Evolutionary conservation across 2,329 filamentous ascomycete species (phyloP).

Genomic region (Ceratocystis alfenasii): DNA sequence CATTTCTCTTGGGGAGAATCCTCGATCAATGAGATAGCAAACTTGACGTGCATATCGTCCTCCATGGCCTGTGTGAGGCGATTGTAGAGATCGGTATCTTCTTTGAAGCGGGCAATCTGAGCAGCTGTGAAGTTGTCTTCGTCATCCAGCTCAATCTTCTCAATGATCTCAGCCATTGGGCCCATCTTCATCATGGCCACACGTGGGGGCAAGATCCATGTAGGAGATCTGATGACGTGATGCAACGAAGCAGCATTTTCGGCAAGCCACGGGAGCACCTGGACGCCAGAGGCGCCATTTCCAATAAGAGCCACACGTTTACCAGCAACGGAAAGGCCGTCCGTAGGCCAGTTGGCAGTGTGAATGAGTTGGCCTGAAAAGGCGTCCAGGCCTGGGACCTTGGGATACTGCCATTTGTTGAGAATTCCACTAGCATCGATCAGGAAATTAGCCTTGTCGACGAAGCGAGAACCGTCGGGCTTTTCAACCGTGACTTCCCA

Average conservation of each 20-base stretch:
- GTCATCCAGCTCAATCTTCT: conserved; percentile 25
- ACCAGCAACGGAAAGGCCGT: conserved; percentile 36
- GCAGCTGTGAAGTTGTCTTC: conserved; percentile 24
- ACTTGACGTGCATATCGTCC: conserved; percentile 34
- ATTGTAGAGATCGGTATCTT: conserved; percentile 36
- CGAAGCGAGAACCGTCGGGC: conserved; percentile 32
- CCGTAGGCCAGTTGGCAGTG: conserved; percentile 40
- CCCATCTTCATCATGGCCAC: conserved; percentile 29
- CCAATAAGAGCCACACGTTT: conserved; percentile 47
- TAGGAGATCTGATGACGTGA: conserved; percentile 34
- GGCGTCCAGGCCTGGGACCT: conserved; percentile 35
- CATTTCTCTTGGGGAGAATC: conserved; percentile 34
- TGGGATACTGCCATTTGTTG: conserved; percentile 45
- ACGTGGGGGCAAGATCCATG: conserved; percentile 34
- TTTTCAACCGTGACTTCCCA: conserved; percentile 34
- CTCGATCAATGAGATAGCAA: conserved; percentile 35
- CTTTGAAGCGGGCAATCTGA: conserved; percentile 38
- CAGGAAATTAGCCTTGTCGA: conserved; percentile 38
- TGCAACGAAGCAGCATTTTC: conserved; percentile 33
- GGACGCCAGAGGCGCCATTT: conserved; percentile 43
- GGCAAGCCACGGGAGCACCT: conserved; percentile 41
- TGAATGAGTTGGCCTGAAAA: conserved; percentile 42
- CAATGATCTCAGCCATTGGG: conserved; percentile 27
- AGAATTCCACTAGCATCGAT: conserved; percentile 41
- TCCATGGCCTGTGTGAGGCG: conserved; percentile 39